A percentile compares a stretch with the other conserved stretches of the same genome.
phyloP scores from a whole-genome alignment of 176 grass and related monocot genomes.

The Carex littledalei region DNA sequence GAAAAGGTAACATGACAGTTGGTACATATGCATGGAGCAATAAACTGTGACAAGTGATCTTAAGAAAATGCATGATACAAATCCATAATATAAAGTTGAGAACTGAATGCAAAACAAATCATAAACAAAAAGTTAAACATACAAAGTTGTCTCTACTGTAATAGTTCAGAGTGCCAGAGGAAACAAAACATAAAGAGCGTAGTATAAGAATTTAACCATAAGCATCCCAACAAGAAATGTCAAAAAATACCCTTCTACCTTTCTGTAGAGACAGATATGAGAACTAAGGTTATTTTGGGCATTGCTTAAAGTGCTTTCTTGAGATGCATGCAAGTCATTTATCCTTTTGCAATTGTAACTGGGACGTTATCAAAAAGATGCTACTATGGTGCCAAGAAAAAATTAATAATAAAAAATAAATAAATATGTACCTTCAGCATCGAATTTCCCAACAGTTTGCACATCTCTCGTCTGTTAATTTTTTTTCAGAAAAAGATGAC shows the following conservation, averaged over 20 bases:
- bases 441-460: slow-evolving; percentile 12
- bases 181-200: not conserved
- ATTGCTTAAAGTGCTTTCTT: slow-evolving; percentile 2
- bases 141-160: not conserved
- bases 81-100: not conserved
- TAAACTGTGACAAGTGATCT: not conserved
- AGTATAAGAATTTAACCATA: not conserved
- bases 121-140: not conserved
- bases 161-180: not conserved
- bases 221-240: not conserved
- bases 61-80: not conserved
- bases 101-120: not conserved
- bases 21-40: not conserved
- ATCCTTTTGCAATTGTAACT: not conserved
- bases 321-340: not conserved
- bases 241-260: not conserved
- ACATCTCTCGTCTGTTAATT: slow-evolving; percentile 22
- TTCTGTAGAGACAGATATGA: not conserved
- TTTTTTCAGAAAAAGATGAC: not conserved
- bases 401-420: no score
- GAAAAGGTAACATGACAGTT: not conserved
- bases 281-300: not conserved
- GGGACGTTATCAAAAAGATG: not conserved
- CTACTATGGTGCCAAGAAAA: not conserved
- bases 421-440: slow-evolving; percentile 30